Evolutionary conservation across 1,139 yeast genomes (phyloP).

Genomic region (Lodderomyces beijingensis): DNA sequence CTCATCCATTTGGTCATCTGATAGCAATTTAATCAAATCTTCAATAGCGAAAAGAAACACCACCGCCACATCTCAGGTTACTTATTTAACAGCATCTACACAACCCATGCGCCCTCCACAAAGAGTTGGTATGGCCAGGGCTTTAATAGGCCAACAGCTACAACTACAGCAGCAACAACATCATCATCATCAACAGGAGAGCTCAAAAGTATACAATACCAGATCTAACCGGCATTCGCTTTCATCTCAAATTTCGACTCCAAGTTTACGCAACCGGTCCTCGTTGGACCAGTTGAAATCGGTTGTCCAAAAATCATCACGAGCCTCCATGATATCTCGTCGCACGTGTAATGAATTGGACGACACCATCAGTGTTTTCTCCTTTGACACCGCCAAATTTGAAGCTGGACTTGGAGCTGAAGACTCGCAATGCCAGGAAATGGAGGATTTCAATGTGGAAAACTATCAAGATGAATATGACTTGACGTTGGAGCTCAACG

Average conservation of each 20-base stretch:
- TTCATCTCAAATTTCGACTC: slow-evolving; percentile 16
- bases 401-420: slow-evolving; percentile 1
- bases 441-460: slow-evolving; percentile 31
- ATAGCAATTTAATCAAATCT: slow-evolving; percentile 26
- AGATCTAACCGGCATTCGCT: slow-evolving; percentile 23
- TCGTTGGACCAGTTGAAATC: slow-evolving; percentile 25
- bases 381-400: slow-evolving; percentile 32
- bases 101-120: slow-evolving; percentile 5
- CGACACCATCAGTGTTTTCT: slow-evolving; percentile 34
- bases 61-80: slow-evolving; percentile 28
- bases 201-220: slow-evolving; percentile 17
- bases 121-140: slow-evolving; percentile 43
- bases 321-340: slow-evolving; percentile 33
- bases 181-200: slow-evolving; percentile 3
- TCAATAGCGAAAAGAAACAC: slow-evolving; percentile 29
- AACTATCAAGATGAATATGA: slow-evolving; percentile 53
- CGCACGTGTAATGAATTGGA: slow-evolving; percentile 22
- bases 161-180: slow-evolving; percentile 3
- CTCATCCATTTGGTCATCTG: slow-evolving; percentile 39
- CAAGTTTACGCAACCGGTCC: slow-evolving; percentile 23
- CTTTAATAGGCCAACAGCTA: slow-evolving; percentile 21
- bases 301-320: slow-evolving; percentile 31
- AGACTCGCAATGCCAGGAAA: slow-evolving; percentile 17
- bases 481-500: slow-evolving; percentile 57
- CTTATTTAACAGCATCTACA: slow-evolving; percentile 26